These are phyloP conservation scores for Maudiozyma pseudohumilis DNA, from an alignment of 805 yeast species.

Conservation along the genomic window DNA sequence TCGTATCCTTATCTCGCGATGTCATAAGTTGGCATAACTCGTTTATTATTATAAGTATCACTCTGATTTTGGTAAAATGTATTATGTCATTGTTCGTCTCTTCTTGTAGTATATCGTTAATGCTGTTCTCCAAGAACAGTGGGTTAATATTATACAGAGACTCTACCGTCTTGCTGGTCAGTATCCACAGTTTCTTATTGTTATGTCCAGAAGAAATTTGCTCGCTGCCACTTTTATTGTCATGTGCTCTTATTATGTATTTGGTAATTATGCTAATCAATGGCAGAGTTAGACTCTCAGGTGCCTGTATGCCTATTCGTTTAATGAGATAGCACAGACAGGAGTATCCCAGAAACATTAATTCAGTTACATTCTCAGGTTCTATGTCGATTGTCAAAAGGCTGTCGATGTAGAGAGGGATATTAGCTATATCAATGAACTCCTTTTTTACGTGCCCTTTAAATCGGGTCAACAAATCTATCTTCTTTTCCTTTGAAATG, in stretches of 20 bases:
- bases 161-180: constrained; percentile 25
- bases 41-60: constrained; percentile 16
- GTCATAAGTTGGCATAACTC: constrained; percentile 19
- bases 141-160: constrained; percentile 25
- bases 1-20: constrained; percentile 25
- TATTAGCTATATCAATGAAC: constrained; percentile 17
- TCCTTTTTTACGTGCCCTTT: constrained; percentile 31
- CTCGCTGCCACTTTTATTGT: not conserved
- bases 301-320: constrained; percentile 33
- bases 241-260: constrained; percentile 9
- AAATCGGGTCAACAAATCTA: constrained; percentile 17
- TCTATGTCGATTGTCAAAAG: constrained; percentile 10
- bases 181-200: constrained; percentile 24
- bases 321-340: constrained; percentile 37
- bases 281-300: constrained; percentile 11
- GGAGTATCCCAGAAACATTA: constrained; percentile 30
- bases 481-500: constrained; percentile 11
- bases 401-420: constrained; percentile 20
- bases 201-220: not conserved
- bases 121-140: constrained; percentile 4
- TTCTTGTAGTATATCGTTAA: constrained; percentile 5
- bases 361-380: constrained; percentile 2
- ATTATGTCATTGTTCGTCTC: not conserved
- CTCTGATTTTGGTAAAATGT: constrained; percentile 3
- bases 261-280: constrained; percentile 8